Base-by-base conservation (phyloP, 331 rosid species). In the Quercus lobata region DNA sequence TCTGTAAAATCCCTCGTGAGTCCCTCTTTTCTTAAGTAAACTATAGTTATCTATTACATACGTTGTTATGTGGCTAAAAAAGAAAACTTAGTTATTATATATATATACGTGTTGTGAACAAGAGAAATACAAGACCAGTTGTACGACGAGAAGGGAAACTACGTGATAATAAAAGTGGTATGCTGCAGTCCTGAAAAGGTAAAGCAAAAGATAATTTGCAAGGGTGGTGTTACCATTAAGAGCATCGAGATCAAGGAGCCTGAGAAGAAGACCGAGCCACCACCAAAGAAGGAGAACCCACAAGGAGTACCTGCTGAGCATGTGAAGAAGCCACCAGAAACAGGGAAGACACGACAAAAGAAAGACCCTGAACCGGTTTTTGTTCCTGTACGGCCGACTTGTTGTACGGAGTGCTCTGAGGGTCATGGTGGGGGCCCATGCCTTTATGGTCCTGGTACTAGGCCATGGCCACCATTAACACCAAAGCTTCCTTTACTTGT, bases 81-180 rank as follows among this genome's bases (percentile, higher is more conserved):
- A 41, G 83, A 62, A 83, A 84, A 74, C 73, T 85, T 55, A 85
- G 84, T 80, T 79, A 2, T 37, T 71, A 5, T 65, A 58, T 56
- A 58, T 56, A 11, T 57, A 15, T 80, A 44, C 55, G 53, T 63
- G 35, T 84, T 93, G 19, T 74, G 90, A 84, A 87, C 90, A 83
- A 78, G 25, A 94, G 98, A 94, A 90, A 91, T 94, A 84, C 91
- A 87, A 81, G 95, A 85, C 78, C 93, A 90, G 79, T 19, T 17
- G 17, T 91, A 73, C 72, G 85, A 89, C 32, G 93, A 93, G 57
- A 93, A 93, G 81, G 60, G 75, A 2, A 88, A 86, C 80, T 61
- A 19, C 1, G 98, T 95, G 87, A 1, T 4, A 1, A 91, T 95
- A 84, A 90, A 77, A 27, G 99, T 95, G 72, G 90, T 91, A 0